phyloP scores from a whole-genome alignment of 2,329 filamentous ascomycete species.

The Cylindrodendrum hubeiense region DNA sequence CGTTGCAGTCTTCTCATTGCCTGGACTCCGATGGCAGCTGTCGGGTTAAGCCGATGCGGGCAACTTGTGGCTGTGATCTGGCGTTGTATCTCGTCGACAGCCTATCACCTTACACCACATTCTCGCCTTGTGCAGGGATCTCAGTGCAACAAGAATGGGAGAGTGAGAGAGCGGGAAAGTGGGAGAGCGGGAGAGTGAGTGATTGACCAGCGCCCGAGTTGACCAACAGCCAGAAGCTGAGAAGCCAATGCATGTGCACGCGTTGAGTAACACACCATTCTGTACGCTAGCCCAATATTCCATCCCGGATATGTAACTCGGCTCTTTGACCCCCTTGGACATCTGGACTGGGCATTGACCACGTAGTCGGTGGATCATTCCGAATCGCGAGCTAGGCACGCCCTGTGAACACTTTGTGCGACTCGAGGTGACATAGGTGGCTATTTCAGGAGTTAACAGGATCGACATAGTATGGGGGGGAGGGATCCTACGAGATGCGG shows the following conservation, averaged over 20 bases:
- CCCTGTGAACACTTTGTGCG: background rate
- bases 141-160: background rate
- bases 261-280: background rate
- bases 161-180: background rate
- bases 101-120: constrained; percentile 20
- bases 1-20: constrained; percentile 8
- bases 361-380: background rate
- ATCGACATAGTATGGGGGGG: background rate
- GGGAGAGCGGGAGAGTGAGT: background rate
- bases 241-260: constrained; percentile 19
- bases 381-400: background rate
- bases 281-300: background rate
- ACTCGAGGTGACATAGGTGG: background rate
- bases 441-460: background rate
- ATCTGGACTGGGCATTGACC: background rate
- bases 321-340: background rate
- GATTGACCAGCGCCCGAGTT: background rate
- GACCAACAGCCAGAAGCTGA: background rate
- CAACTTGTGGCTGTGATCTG: constrained; percentile 4
- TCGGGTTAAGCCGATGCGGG: background rate
- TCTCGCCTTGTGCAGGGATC: background rate
- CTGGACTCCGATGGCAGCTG: constrained; percentile 3
- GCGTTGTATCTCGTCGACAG: background rate
- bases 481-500: background rate
- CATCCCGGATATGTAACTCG: background rate